Percentiles rank a stretch among this genome's conserved stretches.
Conservation (phyloP, 352 stramenopile species). For the Globisporangium nodosum region DNA sequence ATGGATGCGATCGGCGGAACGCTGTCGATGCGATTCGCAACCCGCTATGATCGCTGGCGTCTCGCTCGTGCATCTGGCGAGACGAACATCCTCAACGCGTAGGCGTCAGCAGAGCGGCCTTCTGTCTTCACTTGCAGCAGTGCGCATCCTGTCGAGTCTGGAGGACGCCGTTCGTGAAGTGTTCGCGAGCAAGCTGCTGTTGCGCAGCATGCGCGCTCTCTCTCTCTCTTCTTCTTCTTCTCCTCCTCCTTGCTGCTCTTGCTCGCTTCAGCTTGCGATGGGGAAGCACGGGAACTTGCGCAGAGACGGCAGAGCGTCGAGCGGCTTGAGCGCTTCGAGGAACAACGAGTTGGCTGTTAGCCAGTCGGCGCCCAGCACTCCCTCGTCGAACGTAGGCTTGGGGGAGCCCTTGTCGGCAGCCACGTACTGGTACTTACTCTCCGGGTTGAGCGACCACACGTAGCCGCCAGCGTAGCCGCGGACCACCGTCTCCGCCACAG, state of each 20-base stretch:
- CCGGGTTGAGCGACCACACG: conserved; percentile 57
- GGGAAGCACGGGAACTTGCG: conserved; percentile 40
- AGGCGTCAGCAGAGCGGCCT: too few species aligned
- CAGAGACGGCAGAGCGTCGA: conserved; percentile 32
- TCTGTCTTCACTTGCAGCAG: too few species aligned
- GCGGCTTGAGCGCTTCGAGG: conserved; percentile 28
- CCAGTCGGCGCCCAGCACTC: conserved; percentile 43
- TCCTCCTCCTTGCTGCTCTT: background rate
- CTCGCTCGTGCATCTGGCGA: too few species aligned
- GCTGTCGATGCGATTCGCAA: too few species aligned
- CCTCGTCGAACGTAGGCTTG: conserved; percentile 27
- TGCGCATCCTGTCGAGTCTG: too few species aligned
- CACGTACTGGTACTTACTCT: conserved; percentile 57
- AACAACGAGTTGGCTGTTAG: conserved; percentile 40
- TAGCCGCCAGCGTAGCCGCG: conserved; percentile 45
- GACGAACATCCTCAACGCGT: too few species aligned
- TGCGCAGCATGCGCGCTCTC: too few species aligned
- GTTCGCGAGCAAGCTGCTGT: too few species aligned
- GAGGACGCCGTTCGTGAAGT: too few species aligned
- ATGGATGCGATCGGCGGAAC: too few species aligned
- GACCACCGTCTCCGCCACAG: conserved; percentile 38
- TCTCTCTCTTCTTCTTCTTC: too few species aligned
- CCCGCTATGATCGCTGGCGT: too few species aligned
- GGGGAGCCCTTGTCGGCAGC: conserved; percentile 25
- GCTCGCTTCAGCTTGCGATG: background rate